Evolutionary conservation across 345 rosid genomes (phyloP).

Genomic region (Salix udensis): DNA sequence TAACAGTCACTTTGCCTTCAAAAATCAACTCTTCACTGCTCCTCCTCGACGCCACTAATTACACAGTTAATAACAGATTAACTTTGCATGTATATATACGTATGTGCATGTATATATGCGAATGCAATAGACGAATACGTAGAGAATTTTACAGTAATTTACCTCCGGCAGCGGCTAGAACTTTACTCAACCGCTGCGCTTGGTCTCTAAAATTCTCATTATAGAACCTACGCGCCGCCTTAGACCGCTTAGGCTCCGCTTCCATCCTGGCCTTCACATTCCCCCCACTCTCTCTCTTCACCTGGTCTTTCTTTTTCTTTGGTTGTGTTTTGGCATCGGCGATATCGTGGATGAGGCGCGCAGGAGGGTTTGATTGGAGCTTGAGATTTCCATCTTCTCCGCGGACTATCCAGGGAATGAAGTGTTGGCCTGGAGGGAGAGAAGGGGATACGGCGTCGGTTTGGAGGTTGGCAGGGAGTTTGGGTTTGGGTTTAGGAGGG

Average conservation of each 20-base stretch:
- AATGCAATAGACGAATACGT: neutral
- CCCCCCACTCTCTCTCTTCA: conserved; percentile 13
- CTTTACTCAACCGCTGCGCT: conserved; percentile 81
- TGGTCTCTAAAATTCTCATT: conserved; percentile 68
- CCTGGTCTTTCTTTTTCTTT: conserved; percentile 41
- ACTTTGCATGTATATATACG: neutral
- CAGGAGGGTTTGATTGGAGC: conserved; percentile 72
- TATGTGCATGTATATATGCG: neutral
- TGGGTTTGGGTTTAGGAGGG: conserved; percentile 59
- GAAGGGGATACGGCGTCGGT: neutral
- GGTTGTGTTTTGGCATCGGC: conserved; percentile 57
- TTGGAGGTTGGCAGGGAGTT: conserved; percentile 12
- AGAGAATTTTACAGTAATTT: neutral
- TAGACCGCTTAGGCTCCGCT: conserved; percentile 35
- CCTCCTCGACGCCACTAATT: conserved; percentile 83
- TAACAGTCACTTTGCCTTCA: conserved; percentile 81
- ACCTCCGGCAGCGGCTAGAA: conserved; percentile 98
- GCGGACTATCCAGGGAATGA: conserved; percentile 91
- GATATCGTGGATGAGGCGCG: conserved; percentile 49
- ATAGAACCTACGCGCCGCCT: conserved; percentile 82
- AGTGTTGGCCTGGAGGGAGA: conserved; percentile 37
- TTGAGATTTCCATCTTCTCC: conserved; percentile 79
- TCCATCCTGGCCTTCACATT: conserved; percentile 25
- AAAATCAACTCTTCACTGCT: conserved; percentile 82
- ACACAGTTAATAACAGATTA: neutral